Evolutionary conservation across 345 rosid genomes (phyloP).

Genomic region (Melaleuca alternifolia): DNA sequence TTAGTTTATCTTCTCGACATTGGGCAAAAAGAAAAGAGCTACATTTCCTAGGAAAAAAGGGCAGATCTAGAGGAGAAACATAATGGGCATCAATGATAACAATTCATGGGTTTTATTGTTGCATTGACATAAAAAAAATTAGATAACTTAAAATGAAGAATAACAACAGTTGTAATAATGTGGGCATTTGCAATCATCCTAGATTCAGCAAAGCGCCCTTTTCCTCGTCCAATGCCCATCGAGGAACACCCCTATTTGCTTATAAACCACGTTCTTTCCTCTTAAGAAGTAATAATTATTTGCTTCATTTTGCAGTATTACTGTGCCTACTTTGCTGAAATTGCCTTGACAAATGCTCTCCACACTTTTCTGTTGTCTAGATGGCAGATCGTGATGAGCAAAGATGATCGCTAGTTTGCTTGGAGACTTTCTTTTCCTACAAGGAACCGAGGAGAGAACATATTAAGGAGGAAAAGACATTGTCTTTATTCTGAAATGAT

Average conservation of each 20-base stretch:
- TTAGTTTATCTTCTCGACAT: neutral
- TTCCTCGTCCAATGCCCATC: neutral
- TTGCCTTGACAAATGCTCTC: neutral
- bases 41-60: neutral
- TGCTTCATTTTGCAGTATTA: neutral
- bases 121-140: neutral
- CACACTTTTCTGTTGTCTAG: neutral
- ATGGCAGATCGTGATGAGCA: neutral
- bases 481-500: neutral
- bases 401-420: neutral
- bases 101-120: neutral
- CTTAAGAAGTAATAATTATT: neutral
- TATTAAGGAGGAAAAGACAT: neutral
- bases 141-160: neutral
- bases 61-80: neutral
- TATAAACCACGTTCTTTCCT: neutral
- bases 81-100: neutral
- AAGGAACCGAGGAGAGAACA: neutral
- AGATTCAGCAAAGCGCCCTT: neutral
- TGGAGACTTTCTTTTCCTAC: neutral
- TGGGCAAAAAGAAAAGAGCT: neutral
- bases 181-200: neutral
- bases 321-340: neutral
- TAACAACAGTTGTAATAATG: neutral
- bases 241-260: neutral